phyloP scores from a whole-genome alignment of 2,329 filamentous ascomycete species.

The Xylariaceae sp. region DNA sequence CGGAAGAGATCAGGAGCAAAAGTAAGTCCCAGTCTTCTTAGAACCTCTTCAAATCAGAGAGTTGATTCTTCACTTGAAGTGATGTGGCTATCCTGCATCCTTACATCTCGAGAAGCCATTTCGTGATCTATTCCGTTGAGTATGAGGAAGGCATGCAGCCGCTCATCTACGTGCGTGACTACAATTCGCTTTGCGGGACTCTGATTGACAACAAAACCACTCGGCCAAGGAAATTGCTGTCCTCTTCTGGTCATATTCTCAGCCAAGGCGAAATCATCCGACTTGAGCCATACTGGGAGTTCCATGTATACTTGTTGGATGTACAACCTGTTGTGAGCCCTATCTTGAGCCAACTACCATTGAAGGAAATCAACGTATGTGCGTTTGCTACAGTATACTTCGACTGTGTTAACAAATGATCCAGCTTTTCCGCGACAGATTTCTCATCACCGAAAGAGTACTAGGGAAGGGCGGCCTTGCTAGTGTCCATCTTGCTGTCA shows the following conservation, averaged over 20 bases:
- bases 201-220: slow-evolving; percentile 45
- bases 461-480: slow-evolving; percentile 52
- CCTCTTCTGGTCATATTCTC: slow-evolving; percentile 44
- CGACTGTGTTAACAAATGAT: slow-evolving; percentile 17
- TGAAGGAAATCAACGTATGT: slow-evolving; percentile 34
- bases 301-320: slow-evolving; percentile 32
- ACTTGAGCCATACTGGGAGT: slow-evolving; percentile 35
- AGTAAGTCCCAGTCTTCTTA: slow-evolving; percentile 12
- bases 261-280: slow-evolving; percentile 46
- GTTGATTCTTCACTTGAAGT: slow-evolving; percentile 24
- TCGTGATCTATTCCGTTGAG: slow-evolving; percentile 50
- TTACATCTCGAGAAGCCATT: slow-evolving; percentile 48
- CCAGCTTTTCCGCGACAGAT: slow-evolving; percentile 44
- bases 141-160: slow-evolving; percentile 40
- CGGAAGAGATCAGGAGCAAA: slow-evolving; percentile 19
- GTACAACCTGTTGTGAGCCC: neutral
- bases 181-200: slow-evolving; percentile 50
- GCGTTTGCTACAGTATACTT: neutral
- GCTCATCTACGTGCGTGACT: slow-evolving; percentile 52
- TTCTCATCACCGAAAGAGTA: slow-evolving; percentile 42
- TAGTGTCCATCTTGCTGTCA: slow-evolving; percentile 49
- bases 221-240: slow-evolving; percentile 33
- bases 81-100: slow-evolving; percentile 38
- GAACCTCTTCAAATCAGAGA: neutral
- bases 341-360: slow-evolving; percentile 27